Evolutionary conservation across 225 moss, liverwort and hornwort genomes (phyloP), one percentile per base, ranked within the genome.

Genomic region (Polytrichum formosum): DNA sequence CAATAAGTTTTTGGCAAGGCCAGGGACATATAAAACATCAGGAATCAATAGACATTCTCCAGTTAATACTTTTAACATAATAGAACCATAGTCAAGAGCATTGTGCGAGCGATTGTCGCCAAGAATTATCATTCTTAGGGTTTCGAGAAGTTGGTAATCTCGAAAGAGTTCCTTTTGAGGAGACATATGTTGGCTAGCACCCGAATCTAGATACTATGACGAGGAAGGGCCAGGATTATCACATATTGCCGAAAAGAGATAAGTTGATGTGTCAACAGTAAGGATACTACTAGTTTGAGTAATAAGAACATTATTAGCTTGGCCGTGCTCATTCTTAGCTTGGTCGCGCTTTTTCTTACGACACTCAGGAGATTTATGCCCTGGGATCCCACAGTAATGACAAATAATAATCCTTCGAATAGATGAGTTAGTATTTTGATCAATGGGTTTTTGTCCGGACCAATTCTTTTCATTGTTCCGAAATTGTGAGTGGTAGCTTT

Each of bases 191-290:
- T 61, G 61, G 21, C 64, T 64, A 20, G 29, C 64, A 17, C 64
- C 64, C 25, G 29, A 64, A 28, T 64, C 64, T 53, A 67, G 22
- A 26, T 55, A 67, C 54, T 26, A 54, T 54, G 7, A 54, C 18
- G 18, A 55, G 23, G 67, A 67, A 25, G 54, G 10, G 35, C 25
- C 53, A 53, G 2, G 18, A 54, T 5, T 26, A 16, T 25, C 23
- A 25, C 5, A 23, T 67, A 67, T 67, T n/a, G 54, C 54, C 18
- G 23, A 67, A 67, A 67, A 67, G 25, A 67, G n/a, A 27, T 67
- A 67, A 67, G 17, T 4, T 27, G 53, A 17, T 67, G 53, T 18
- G 26, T 67, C 64, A 67, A 2, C n/a, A 21, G 16, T 54, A 55
- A 6, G 25, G 46, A 30, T 6, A 30, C 30, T n/a, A n/a, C n/a